Evolutionary conservation across 257 asterid genomes (phyloP), one percentile per base, ranked within the genome.

Genomic region (Vinca minor): DNA sequence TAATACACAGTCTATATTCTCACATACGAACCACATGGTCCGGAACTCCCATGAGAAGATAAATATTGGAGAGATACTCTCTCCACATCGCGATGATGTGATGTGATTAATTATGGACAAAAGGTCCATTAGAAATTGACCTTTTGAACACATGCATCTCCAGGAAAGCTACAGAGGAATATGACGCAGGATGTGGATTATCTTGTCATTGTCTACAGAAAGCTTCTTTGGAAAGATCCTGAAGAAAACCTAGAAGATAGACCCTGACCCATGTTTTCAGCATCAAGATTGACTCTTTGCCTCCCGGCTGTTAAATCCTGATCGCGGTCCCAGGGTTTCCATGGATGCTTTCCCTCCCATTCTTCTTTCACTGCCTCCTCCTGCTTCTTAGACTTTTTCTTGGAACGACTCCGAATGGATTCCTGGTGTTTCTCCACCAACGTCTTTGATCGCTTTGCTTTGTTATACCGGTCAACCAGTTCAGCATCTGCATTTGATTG

Each of bases 321-420:
- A 65, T 89, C 96, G 8, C 98, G 87, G 59, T 89, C 96, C 96
- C 98, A 87, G 28, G 98, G 98, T 70, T 79, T 92, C 98, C 98
- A 89, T 3, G 98, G 98, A 74, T 92, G 98, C 7, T 69, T 84
- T 59, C 78, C 96, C 71, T 87, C 89, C 98, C 98, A 89, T 44
- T 89, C 96, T 42, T 85, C 88, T 69, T 80, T 78, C 42, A 3
- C 62, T 0, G 59, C 6, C 69, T 79, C 92, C 78, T 78, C 74
- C n/a, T n/a, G n/a, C n/a, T n/a, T n/a, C 79, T 84, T 85, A 1
- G 84, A 71, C 76, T 84, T 88, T 69, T 85, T 89, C 96, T 87
- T 87, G 17, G 80, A 48, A 20, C 82, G 77, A 42, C 42, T 74
- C 69, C 65, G 78, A 1, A 38, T 6, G 0, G 77, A 71, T 62